Evolutionary conservation across 805 yeast species (phyloP).

Genomic region (Ogataea neopini): DNA sequence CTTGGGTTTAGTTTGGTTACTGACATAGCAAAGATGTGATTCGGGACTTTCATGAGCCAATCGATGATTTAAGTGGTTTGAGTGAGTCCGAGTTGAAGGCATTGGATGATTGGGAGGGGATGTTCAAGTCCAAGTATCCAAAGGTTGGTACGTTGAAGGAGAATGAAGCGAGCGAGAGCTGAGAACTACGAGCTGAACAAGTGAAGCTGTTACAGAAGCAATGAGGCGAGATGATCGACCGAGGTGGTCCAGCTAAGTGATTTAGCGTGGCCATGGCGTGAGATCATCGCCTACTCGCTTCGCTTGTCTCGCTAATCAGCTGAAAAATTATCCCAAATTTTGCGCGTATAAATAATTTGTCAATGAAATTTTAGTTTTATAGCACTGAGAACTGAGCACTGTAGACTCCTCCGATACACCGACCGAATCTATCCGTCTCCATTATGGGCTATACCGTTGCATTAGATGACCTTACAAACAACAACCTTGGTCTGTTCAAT

Average conservation of each 20-base stretch:
- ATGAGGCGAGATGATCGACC: too few relatives aligned
- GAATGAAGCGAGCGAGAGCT: constrained; percentile 26
- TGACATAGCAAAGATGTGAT: constrained; percentile 42
- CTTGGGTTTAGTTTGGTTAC: constrained; percentile 1
- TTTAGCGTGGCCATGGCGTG: too few relatives aligned
- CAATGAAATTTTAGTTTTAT: too few relatives aligned
- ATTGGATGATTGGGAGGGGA: constrained; percentile 81
- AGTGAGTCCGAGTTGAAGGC: constrained; percentile 60
- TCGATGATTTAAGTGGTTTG: constrained; percentile 70
- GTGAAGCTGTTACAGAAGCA: not conserved
- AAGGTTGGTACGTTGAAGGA: constrained; percentile 70
- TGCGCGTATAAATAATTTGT: constrained; percentile 2
- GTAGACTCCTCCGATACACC: too few relatives aligned
- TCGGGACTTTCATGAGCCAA: constrained; percentile 70
- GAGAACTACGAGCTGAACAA: not conserved
- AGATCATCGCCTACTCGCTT: too few relatives aligned
- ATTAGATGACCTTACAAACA: constrained; percentile 58
- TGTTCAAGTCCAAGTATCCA: constrained; percentile 79
- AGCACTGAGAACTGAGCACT: too few relatives aligned
- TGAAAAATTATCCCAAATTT: too few relatives aligned
- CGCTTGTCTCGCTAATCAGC: too few relatives aligned
- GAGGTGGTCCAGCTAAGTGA: too few relatives aligned
- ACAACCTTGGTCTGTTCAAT: constrained; percentile 60
- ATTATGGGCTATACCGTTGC: constrained; percentile 34
- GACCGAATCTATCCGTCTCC: too few relatives aligned